Evolutionary conservation across 768 basidiomycete species (phyloP).

Genomic region (Rhodotorula sphaerocarpa): DNA sequence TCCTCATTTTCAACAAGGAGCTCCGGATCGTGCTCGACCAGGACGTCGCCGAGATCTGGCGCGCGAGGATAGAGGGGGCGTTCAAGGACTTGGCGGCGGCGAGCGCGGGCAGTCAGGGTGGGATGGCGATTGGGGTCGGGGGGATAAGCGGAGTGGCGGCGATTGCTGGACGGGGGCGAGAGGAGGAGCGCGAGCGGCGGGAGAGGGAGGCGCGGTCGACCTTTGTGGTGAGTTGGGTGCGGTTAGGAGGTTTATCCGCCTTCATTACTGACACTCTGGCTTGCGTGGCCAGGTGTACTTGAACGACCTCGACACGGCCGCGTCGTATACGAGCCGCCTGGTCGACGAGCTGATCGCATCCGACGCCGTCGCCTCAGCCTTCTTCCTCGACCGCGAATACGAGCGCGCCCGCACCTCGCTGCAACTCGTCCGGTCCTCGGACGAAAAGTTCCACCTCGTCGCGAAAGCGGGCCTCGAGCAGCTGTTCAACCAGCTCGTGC

Average conservation of each 20-base stretch:
- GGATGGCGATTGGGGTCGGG: conserved; percentile 44
- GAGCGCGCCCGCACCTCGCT: conserved; percentile 23
- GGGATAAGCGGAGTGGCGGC: conserved; percentile 10
- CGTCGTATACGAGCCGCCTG: conserved; percentile 77
- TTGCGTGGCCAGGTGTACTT: conserved; percentile 58
- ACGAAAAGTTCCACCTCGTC: conserved; percentile 58
- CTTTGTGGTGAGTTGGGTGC: conserved; percentile 62
- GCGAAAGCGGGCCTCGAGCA: conserved; percentile 82
- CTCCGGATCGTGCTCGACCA: conserved; percentile 56
- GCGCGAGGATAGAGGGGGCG: conserved; percentile 78
- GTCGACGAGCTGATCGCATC: conserved; percentile 56
- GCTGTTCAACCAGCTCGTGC: conserved; percentile 85
- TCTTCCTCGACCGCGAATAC: conserved; percentile 33
- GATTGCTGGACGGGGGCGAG: conserved; percentile 43
- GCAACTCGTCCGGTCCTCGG: conserved; percentile 16
- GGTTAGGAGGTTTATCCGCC: not conserved
- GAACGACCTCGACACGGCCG: conserved; percentile 90
- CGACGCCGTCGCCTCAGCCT: conserved; percentile 49
- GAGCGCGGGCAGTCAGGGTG: not conserved
- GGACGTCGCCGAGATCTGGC: conserved; percentile 72
- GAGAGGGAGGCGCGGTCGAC: conserved; percentile 70
- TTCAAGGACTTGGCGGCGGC: conserved; percentile 47
- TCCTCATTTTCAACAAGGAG: conserved; percentile 55
- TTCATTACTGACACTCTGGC: not conserved
- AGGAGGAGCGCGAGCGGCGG: conserved; percentile 57